A percentile compares a stretch with the other conserved stretches of the same genome.
Evolutionary conservation across 139 green algal genomes (phyloP).

Genomic region (Prasinococcaceae sp.): DNA sequence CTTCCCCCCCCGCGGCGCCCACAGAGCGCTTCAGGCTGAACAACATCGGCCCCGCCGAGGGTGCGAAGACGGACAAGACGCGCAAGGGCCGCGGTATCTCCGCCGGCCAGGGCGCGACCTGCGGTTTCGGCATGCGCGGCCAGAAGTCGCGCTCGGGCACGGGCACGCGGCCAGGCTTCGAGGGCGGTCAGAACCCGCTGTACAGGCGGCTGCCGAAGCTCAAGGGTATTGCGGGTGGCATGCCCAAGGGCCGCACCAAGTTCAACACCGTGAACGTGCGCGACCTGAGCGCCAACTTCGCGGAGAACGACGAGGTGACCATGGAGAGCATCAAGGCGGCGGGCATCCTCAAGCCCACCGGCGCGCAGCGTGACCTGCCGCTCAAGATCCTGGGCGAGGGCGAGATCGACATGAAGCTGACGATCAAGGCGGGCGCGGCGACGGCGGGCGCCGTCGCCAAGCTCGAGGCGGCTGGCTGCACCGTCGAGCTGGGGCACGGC

Average conservation of each 20-base stretch:
- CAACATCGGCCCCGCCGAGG: conserved; percentile 76
- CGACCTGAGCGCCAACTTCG: conserved; percentile 58
- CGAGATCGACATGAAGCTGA: conserved; percentile 50
- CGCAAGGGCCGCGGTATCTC: conserved; percentile 85
- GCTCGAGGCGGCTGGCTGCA: conserved; percentile 75
- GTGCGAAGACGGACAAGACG: conserved; percentile 51
- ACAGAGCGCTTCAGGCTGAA: conserved; percentile 60
- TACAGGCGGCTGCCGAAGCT: conserved; percentile 94
- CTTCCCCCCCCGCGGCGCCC: not conserved
- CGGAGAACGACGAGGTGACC: conserved; percentile 55
- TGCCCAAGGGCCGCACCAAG: conserved; percentile 47
- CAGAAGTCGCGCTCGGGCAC: conserved; percentile 85
- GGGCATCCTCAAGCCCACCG: conserved; percentile 59
- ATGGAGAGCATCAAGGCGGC: conserved; percentile 65
- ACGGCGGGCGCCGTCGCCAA: conserved; percentile 56
- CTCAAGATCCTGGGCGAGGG: conserved; percentile 90
- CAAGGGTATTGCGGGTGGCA: conserved; percentile 86
- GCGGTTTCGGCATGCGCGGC: conserved; percentile 88
- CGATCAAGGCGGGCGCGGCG: conserved; percentile 68
- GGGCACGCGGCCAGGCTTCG: conserved; percentile 74
- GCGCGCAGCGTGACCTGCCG: conserved; percentile 58
- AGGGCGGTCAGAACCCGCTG: conserved; percentile 92
- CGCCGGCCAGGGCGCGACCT: conserved; percentile 80
- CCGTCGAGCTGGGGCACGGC: conserved; percentile 31
- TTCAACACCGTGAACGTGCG: conserved; percentile 80